Conservation (phyloP, 2,329 filamentous ascomycete species). For the Monosporascus sp. region DNA sequence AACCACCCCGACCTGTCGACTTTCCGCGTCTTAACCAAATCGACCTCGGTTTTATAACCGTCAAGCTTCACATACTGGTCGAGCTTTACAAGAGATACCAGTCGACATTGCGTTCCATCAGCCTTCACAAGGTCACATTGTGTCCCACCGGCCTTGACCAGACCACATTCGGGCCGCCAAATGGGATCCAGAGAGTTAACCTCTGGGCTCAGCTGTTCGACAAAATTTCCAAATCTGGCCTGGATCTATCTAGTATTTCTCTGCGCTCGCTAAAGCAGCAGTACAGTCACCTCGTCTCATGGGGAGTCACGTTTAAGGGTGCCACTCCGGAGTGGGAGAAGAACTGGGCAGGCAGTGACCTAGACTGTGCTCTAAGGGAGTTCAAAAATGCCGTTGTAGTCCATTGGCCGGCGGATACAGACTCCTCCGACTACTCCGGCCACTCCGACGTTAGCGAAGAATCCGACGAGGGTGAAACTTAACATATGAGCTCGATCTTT, state of each 20-base stretch:
- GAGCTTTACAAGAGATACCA: conserved; percentile 36
- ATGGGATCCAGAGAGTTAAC: conserved; percentile 18
- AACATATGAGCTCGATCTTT: too few species aligned
- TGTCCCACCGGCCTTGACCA: conserved; percentile 41
- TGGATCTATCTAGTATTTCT: conserved; percentile 30
- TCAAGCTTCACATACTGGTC: conserved; percentile 27
- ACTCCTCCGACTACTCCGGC: too few species aligned
- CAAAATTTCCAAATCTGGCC: conserved; percentile 25
- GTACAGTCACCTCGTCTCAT: neutral
- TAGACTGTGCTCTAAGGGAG: conserved; percentile 29
- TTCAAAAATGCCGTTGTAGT: conserved; percentile 13
- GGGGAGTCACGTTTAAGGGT: conserved; percentile 2
- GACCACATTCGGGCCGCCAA: neutral
- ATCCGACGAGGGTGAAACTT: too few species aligned
- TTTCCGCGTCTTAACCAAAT: conserved; percentile 34
- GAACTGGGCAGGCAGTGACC: conserved; percentile 28
- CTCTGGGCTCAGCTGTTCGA: conserved; percentile 37
- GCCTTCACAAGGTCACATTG: conserved; percentile 39
- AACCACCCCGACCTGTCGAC: conserved; percentile 18
- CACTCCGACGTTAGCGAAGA: too few species aligned
- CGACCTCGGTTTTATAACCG: conserved; percentile 36
- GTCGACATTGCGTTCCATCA: conserved; percentile 37
- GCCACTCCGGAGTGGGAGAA: neutral
- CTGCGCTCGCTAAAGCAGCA: conserved; percentile 24
- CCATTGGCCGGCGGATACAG: conserved; percentile 1